Percentiles rank a stretch among this genome's conserved stretches.
These are phyloP conservation scores for Xylaria sp. DNA, from an alignment of 495 filamentous ascomycete genomes.

Conservation along the genomic window DNA sequence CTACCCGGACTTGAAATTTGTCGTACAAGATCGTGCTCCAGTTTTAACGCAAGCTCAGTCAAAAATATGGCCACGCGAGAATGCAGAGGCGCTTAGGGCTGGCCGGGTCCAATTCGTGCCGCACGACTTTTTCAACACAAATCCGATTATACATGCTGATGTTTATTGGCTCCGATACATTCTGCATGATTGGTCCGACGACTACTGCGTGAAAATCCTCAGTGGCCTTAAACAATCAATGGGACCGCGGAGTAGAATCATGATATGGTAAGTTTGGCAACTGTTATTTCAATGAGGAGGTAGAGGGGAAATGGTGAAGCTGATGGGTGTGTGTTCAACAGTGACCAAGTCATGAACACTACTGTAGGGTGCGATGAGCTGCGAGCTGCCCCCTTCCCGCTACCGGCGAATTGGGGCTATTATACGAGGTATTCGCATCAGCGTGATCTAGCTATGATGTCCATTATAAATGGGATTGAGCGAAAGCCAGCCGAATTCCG, in stretches of 20 bases:
- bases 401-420: constrained; percentile 48
- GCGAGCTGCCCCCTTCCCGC: constrained; percentile 38
- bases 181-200: constrained; percentile 52
- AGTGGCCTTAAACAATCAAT: constrained; percentile 36
- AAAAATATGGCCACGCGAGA: constrained; percentile 39
- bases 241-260: constrained; percentile 40
- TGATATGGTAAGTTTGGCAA: constrained; percentile 37
- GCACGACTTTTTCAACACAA: constrained; percentile 51
- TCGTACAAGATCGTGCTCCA: constrained; percentile 49
- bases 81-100: constrained; percentile 34
- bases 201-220: constrained; percentile 50
- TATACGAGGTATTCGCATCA: constrained; percentile 44
- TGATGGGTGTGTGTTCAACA: not conserved
- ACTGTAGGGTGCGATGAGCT: constrained; percentile 41
- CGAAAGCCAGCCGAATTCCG: constrained; percentile 44
- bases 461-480: constrained; percentile 50
- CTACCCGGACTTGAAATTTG: constrained; percentile 44
- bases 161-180: constrained; percentile 53
- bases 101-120: constrained; percentile 44
- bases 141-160: constrained; percentile 48
- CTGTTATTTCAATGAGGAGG: not conserved
- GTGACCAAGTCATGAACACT: constrained; percentile 52
- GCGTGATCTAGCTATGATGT: constrained; percentile 47
- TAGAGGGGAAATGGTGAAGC: not conserved
- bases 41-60: constrained; percentile 40